phyloP scores from a whole-genome alignment of 495 filamentous ascomycete genomes.

The Neurospora terricola region DNA sequence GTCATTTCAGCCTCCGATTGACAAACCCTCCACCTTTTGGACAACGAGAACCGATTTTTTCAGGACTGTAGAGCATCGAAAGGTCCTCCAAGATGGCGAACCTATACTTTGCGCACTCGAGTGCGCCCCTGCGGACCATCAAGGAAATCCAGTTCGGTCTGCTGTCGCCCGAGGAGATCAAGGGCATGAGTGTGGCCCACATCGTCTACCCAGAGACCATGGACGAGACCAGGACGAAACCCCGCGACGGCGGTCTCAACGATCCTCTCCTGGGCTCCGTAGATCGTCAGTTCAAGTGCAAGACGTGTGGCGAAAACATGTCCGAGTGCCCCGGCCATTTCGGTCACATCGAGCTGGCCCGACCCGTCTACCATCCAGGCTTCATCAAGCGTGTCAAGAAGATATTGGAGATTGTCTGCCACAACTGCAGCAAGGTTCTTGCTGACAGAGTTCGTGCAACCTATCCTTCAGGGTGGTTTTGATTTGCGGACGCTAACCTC shows the following conservation, averaged over 20 bases:
- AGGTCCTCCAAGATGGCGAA: conserved; percentile 65
- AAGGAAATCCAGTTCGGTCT: conserved; percentile 99
- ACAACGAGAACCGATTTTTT: neutral
- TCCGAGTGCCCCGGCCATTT: conserved; percentile 95
- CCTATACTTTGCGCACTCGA: conserved; percentile 82
- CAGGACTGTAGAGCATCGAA: conserved; percentile 1
- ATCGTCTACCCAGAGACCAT: conserved; percentile 96
- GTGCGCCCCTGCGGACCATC: conserved; percentile 89
- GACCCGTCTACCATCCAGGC: conserved; percentile 89
- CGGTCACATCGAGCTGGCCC: conserved; percentile 92
- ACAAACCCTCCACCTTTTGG: neutral
- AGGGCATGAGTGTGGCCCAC: conserved; percentile 87
- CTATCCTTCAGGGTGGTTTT: conserved; percentile 33
- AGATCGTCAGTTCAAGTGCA: conserved; percentile 86
- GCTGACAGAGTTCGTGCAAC: conserved; percentile 82
- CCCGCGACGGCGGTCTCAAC: conserved; percentile 81
- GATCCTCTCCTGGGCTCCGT: conserved; percentile 92
- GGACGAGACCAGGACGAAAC: conserved; percentile 84
- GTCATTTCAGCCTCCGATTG: conserved; percentile 1
- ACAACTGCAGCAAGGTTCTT: conserved; percentile 93
- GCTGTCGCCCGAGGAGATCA: conserved; percentile 93
- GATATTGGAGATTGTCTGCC: conserved; percentile 92
- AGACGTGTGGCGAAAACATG: conserved; percentile 88
- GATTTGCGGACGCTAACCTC: conserved; percentile 54
- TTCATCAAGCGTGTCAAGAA: conserved; percentile 98